Percentiles rank a stretch among this genome's conserved stretches.
Evolutionary conservation across 2,329 filamentous ascomycete genomes (phyloP).

Genomic region (Phoma sp.): DNA sequence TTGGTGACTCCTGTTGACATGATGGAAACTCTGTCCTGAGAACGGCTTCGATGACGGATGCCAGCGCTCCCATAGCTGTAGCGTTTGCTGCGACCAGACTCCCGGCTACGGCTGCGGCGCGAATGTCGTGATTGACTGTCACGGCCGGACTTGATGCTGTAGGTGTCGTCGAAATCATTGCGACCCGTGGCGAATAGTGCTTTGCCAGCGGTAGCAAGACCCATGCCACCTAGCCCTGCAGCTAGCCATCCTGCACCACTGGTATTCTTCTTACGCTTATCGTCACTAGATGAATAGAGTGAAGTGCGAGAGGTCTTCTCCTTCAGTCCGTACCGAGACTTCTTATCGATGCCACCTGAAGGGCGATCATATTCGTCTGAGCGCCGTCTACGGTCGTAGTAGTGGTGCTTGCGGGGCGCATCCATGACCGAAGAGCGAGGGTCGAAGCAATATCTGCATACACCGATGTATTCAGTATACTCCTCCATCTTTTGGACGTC

Average conservation of each 20-base stretch:
- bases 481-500: conserved; percentile 71
- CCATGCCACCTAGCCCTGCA: conserved; percentile 62
- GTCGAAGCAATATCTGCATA: conserved; percentile 70
- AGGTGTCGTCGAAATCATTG: conserved; percentile 66
- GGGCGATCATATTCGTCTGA: conserved; percentile 53
- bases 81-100: conserved; percentile 50
- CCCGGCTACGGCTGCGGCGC: conserved; percentile 43
- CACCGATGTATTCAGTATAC: conserved; percentile 70
- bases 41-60: conserved; percentile 48
- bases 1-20: conserved; percentile 44
- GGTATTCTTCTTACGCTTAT: conserved; percentile 52
- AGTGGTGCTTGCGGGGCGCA: conserved; percentile 67
- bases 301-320: conserved; percentile 43
- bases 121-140: conserved; percentile 39
- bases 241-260: conserved; percentile 58
- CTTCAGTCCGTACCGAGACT: conserved; percentile 58
- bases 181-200: conserved; percentile 57
- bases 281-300: conserved; percentile 41
- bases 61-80: conserved; percentile 54
- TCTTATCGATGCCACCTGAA: conserved; percentile 63
- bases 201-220: conserved; percentile 59
- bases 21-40: conserved; percentile 42
- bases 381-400: conserved; percentile 51
- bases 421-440: conserved; percentile 62
- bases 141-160: conserved; percentile 63